Evolutionary conservation across 495 filamentous ascomycete genomes (phyloP), one percentile per base, ranked within the genome.

Genomic region (Penicillium coprophilum): DNA sequence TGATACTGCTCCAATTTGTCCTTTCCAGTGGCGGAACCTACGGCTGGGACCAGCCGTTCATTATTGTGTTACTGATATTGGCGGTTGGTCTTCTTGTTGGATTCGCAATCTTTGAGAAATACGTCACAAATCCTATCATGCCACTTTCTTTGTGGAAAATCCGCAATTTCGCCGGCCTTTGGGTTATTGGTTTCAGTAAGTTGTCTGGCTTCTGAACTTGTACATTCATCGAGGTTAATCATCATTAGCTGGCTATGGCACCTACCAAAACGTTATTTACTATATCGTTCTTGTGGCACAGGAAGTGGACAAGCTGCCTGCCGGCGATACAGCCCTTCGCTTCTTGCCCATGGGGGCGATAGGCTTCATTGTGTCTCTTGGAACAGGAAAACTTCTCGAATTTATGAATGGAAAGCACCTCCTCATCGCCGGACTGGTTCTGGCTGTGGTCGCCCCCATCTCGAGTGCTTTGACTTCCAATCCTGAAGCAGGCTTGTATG

Each of bases 1-100:
- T 73, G 5, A 71, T 73, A 24, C 57, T 73, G 27, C 63, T 73
- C n/a, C 71, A 73, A 45, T 73, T 73, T 28, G 71, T 73, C 4
- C 65, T 73, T 1, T 73, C 71, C 6, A 66, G 71, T 44, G 71
- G 71, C 1, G 68, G 71, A 44, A 51, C 55, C 6, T 73, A 74
- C n/a, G 80, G 80, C 24, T 82, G 81, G 80, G 55, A 58, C 6
- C 64, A 56, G 6, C 72, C 78, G 0, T 81, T 82, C 52, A 70
- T 78, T 49, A 73, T 77, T 46, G 70, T 67, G 7, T 69, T 81
- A 0, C 57, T 82, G 19, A 62, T 80, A 39, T 30, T 77, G 2
- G 70, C 77, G 2, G 51, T 80, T 32, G 55, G 61, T 9, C 63
- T 76, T 20, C 69, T 82, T 21, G 63, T 61, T 20, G 71, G 57